A percentile compares a stretch with the other conserved stretches of the same genome.
phyloP scores from a whole-genome alignment of 805 yeast species.

The Kuraishia hungarica region DNA sequence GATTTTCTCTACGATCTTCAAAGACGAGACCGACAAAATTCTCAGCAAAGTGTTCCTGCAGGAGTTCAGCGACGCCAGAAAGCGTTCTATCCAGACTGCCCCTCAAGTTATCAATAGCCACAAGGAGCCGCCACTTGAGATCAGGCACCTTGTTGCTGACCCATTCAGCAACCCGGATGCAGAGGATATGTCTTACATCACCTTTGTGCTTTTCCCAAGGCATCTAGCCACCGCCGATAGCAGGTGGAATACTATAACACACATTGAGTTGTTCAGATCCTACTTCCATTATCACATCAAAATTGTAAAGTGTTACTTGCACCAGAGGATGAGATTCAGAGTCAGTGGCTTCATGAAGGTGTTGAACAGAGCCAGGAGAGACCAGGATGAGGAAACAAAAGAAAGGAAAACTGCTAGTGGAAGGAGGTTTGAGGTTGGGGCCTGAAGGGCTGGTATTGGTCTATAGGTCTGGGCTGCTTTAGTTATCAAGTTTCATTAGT shows the following conservation, averaged over 20 bases:
- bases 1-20: constrained; percentile 86
- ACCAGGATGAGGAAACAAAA: constrained; percentile 54
- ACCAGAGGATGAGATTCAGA: constrained; percentile 95
- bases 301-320: constrained; percentile 97
- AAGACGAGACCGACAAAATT: constrained; percentile 92
- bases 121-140: constrained; percentile 88
- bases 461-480: too few species aligned
- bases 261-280: constrained; percentile 86
- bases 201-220: constrained; percentile 75
- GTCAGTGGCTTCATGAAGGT: constrained; percentile 92
- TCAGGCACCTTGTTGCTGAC: constrained; percentile 33
- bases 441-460: constrained; percentile 4
- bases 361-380: constrained; percentile 94
- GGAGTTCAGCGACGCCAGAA: constrained; percentile 94
- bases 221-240: constrained; percentile 54
- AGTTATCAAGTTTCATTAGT: too few species aligned
- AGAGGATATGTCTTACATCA: constrained; percentile 35
- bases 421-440: constrained; percentile 44
- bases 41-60: constrained; percentile 86
- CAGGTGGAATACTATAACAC: constrained; percentile 82
- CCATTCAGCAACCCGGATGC: constrained; percentile 27
- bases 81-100: constrained; percentile 91
- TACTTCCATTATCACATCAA: constrained; percentile 98
- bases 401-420: constrained; percentile 67
- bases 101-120: constrained; percentile 94